Evolutionary conservation across 2,329 filamentous ascomycete genomes (phyloP), one percentile per base, ranked within the genome.

Genomic region (Hypoxylon sp.): DNA sequence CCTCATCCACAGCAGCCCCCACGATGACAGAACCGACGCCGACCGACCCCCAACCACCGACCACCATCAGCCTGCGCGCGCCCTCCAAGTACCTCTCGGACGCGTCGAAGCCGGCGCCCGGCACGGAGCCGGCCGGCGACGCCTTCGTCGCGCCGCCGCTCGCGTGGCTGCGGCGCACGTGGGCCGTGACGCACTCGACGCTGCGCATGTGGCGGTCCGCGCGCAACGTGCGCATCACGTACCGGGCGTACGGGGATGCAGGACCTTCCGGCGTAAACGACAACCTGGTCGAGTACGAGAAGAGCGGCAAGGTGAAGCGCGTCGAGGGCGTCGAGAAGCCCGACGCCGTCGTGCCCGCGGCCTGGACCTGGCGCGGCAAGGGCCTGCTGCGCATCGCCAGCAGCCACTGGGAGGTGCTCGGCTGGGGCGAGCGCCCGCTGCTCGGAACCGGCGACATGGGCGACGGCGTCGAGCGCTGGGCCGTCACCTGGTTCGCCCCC

Each of bases 401-500:
- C 13, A 88, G 84, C 41, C 87, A 91, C 69, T 96, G 92, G 92
- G 90, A 96, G 79, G 77, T 95, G 1, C 74, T 96, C 15, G 91
- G 88, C 2, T 93, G 85, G 80, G 91, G 91, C 4, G 83, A 88
- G 70, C 71, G 73, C 18, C 67, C 70, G 27, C 65, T 74, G 10
- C 11, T 33, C 5, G 75, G 77, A 18, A 71, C 75, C 11, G 75
- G 75, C 0, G 69, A 52, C 3, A 47, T 35, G 48, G 71, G 68
- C 1, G 68, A 62, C 4, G 69, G 58, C 7, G 72, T 67, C 43
- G 83, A 86, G 73, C 81, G 82, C 66, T 96, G 90, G 90, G 86
- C 84, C 1, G 90, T 96, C 11, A 96, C 90, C 3, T 94, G 88
- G 81, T 96, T 96, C 73, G 87, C 88, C 62, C 88, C 90, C 69